These are phyloP conservation scores for Moricandia arvensis DNA, from an alignment of 345 rosid species.

Conservation along the genomic window DNA sequence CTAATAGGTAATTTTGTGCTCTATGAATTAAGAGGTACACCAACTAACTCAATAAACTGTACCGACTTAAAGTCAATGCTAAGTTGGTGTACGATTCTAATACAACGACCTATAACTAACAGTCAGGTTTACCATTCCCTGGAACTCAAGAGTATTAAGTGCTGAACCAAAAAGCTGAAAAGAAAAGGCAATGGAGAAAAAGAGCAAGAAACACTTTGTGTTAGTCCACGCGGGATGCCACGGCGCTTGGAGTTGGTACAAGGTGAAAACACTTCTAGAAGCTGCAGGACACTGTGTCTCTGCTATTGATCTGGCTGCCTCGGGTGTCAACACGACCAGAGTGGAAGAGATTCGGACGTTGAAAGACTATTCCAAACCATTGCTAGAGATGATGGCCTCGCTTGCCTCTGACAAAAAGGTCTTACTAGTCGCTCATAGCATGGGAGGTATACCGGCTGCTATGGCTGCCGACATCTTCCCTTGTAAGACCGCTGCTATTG, in stretches of 20 bases:
- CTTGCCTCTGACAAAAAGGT: constrained; percentile 33
- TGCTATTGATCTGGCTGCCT: neutral
- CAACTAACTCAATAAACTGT: neutral
- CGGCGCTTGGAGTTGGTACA: neutral
- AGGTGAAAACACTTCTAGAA: neutral
- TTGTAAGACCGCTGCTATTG: constrained; percentile 12
- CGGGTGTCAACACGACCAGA: neutral
- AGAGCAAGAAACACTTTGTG: constrained; percentile 24
- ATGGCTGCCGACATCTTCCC: constrained; percentile 42
- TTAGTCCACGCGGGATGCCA: constrained; percentile 38
- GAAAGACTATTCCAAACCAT: constrained; percentile 15
- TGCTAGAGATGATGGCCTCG: constrained; percentile 20
- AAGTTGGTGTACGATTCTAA: neutral
- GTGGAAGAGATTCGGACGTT: constrained; percentile 15
- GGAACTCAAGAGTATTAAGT: neutral
- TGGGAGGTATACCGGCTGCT: constrained; percentile 53
- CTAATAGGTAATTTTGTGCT: neutral
- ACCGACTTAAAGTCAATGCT: neutral
- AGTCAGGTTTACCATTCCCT: neutral
- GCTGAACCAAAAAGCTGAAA: neutral
- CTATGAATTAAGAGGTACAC: neutral
- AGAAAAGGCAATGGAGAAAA: neutral
- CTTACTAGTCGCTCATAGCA: constrained; percentile 65
- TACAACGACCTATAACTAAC: neutral
- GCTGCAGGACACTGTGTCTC: neutral